These are phyloP conservation scores for Gossypium longicalyx DNA, from an alignment of 345 rosid species.

Conservation along the genomic window DNA sequence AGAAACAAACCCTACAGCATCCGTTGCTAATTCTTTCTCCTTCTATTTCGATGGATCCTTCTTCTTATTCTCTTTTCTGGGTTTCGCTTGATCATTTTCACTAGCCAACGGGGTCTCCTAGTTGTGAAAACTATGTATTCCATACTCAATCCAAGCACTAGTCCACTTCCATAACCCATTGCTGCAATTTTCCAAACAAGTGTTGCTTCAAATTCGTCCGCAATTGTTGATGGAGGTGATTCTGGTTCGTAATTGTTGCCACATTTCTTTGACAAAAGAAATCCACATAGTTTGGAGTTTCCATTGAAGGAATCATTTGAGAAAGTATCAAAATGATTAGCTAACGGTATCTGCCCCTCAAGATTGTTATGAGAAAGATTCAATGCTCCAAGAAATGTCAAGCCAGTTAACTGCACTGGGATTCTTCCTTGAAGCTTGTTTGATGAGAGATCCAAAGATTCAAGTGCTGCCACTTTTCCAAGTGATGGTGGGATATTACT, in stretches of 20 bases:
- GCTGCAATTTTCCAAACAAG: not conserved
- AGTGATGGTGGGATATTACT: slow-evolving; percentile 19
- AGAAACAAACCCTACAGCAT: no score
- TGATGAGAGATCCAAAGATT: slow-evolving; percentile 14
- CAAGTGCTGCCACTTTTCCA: slow-evolving; percentile 1
- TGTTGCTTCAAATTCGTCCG: not conserved
- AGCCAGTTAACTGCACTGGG: not conserved
- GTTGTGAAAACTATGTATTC: not conserved
- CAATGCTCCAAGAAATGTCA: not conserved
- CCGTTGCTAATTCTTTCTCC: not conserved
- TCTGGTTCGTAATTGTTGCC: not conserved
- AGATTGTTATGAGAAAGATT: slow-evolving; percentile 8
- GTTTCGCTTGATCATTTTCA: not conserved
- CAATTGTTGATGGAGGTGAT: not conserved
- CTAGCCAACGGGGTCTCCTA: not conserved
- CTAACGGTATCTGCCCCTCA: slow-evolving; percentile 10
- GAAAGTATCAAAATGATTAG: not conserved
- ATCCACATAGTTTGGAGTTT: not conserved
- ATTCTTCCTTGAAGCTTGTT: slow-evolving; percentile 14
- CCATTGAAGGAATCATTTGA: not conserved
- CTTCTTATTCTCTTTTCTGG: not conserved
- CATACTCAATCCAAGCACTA: not conserved
- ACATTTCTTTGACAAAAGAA: not conserved
- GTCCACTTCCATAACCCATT: slow-evolving; percentile 1
- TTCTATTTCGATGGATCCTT: not conserved